These are phyloP conservation scores for Capsella rubella DNA, from an alignment of 441 rosid species.

Conservation along the genomic window DNA sequence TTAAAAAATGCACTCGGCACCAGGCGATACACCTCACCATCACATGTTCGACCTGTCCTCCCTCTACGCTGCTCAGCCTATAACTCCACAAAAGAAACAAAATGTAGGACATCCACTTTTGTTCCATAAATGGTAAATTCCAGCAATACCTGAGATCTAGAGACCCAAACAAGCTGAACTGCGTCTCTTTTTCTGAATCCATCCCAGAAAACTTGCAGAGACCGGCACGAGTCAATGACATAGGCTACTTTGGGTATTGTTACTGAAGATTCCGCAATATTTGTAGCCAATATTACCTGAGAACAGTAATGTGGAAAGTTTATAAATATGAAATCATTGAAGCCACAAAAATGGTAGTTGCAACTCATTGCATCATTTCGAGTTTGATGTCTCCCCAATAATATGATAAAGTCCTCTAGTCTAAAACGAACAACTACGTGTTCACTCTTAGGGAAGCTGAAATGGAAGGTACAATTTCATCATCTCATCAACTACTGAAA, in stretches of 20 bases:
- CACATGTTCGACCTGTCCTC: conserved; percentile 97
- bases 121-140: conserved; percentile 21
- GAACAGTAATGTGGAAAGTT: conserved; percentile 10
- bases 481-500: conserved; percentile 18
- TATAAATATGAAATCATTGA: conserved; percentile 19
- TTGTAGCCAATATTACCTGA: conserved; percentile 95
- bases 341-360: conserved; percentile 12
- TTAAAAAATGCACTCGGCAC: conserved; percentile 81
- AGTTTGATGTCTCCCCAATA: conserved; percentile 22
- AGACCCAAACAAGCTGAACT: conserved; percentile 87
- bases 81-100: conserved; percentile 41
- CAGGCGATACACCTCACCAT: conserved; percentile 92
- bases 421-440: conserved; percentile 15
- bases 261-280: conserved; percentile 96
- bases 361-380: conserved; percentile 8
- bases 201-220: conserved; percentile 95
- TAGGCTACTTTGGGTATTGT: conserved; percentile 95
- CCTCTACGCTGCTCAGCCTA: conserved; percentile 96
- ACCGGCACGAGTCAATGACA: conserved; percentile 94
- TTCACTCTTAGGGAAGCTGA: conserved; percentile 18
- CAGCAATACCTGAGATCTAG: conserved; percentile 84
- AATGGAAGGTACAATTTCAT: background rate
- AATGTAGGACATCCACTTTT: conserved; percentile 20
- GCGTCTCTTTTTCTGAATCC: conserved; percentile 61
- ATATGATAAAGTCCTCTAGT: conserved; percentile 9